Base-by-base conservation (phyloP, 768 basidiomycete genomes). In the Megacollybia marginata region DNA sequence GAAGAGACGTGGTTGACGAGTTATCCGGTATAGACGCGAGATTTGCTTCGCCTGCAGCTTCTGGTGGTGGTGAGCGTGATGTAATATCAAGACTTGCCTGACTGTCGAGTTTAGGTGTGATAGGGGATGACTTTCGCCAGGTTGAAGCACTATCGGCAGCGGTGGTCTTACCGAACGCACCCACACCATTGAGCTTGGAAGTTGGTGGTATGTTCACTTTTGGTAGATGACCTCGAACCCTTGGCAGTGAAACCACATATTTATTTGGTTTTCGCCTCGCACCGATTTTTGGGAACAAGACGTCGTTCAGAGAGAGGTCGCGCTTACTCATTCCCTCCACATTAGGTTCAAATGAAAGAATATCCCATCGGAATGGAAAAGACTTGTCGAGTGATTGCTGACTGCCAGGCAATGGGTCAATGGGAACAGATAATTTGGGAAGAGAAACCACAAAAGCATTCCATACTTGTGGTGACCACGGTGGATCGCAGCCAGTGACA, bases 301-400 rank as follows among this genome's bases (percentile, higher is more conserved):
- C 60, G 28, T 85, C 80, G 55, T 86, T 83, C 36, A 88, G 50
- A 16, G 79, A 79, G 43, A 84, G 69, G 50, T 84, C 83, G 44
- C 76, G 70, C 40, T 67, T 75, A 47, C 56, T 76, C 79, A 83
- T 83, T 44, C 78, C 81, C 49, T 78, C 76, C 12, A 84, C 72
- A 15, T 85, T 83, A 47, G 89, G 87, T 32, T 80, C 77, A 65
- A 83, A 87, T 2, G 85, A 83, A 28, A 85, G 68, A 23, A 82
- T 74, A 48, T 90, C 88, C 66, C 78, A 74, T 40, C 83, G 78
- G 28, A 76, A 57, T 23, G 65, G 69, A 32, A 63, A 57, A 4
- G 66, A 61, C 46, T 64, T 69, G 47, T 65, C 73, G 32, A 69
- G 54, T 34, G 69, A 60, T 13, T 79, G 45, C 56, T 83, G 82